A percentile compares a stretch with the other conserved stretches of the same genome.
These are phyloP conservation scores for Chlamydomonas incerta DNA, from an alignment of 139 green algal genomes.

Conservation along the genomic window DNA sequence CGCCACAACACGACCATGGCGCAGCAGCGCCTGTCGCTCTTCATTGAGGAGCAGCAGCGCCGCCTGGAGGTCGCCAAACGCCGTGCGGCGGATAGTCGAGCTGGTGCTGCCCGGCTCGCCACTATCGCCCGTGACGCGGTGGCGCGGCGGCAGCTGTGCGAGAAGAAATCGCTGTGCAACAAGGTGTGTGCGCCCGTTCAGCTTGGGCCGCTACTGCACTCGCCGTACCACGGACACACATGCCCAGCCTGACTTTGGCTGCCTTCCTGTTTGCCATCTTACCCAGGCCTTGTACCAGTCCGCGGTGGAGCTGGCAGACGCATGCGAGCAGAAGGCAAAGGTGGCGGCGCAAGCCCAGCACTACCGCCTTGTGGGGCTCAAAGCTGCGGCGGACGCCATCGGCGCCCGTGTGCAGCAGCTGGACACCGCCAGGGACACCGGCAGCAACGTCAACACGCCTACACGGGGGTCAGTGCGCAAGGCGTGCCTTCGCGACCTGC, in stretches of 20 bases:
- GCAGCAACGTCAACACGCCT: not conserved
- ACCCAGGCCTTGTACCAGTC: constrained; percentile 28
- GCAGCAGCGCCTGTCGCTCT: not conserved
- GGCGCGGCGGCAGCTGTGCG: not conserved
- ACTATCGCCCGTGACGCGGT: not conserved
- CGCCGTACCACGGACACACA: too few species aligned
- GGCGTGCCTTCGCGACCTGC: too few species aligned
- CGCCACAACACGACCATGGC: not conserved
- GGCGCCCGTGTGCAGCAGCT: constrained; percentile 15
- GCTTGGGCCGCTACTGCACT: too few species aligned
- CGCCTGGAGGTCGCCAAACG: not conserved
- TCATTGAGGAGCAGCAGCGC: constrained; percentile 12
- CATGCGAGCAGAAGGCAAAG: constrained; percentile 5
- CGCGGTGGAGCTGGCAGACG: constrained; percentile 17
- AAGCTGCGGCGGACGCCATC: not conserved
- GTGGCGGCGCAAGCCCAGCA: not conserved
- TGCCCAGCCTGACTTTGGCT: too few species aligned
- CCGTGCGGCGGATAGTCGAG: not conserved
- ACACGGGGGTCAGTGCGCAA: too few species aligned
- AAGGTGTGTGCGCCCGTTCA: constrained; percentile 16
- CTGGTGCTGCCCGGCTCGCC: not conserved
- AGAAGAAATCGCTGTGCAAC: constrained; percentile 29
- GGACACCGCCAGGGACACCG: not conserved
- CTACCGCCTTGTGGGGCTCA: not conserved
- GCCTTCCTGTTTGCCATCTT: not conserved